Base-by-base conservation (phyloP, 148 eudicot species). In the Heliamphora exappendiculata region DNA sequence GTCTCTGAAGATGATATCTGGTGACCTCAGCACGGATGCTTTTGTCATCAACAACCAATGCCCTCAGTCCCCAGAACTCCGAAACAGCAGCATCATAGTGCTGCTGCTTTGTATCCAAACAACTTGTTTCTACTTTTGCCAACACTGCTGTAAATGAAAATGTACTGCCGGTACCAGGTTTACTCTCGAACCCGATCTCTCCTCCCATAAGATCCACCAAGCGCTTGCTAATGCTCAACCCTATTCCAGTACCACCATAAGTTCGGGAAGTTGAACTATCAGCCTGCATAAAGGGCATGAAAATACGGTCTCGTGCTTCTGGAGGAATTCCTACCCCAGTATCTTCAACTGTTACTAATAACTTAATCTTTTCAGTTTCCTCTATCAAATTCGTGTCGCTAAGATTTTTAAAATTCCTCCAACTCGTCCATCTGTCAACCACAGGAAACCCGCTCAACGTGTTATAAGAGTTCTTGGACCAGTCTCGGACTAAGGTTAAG, bases 241-340 rank as follows among this genome's bases (percentile, higher is more conserved):
- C 98, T 44, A 95, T 95, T 47, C 98, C 97, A 10, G 97, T 95
- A n/a, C 98, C 97, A 66, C 99, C 99, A 79, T 95, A 85, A n/a
- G 82, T 89, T 22, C 99, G 83, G 11, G 97, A 93, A 42, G 94
- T 95, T 44, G 98, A 93, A 80, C 94, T 89, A 79, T 89, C 99
- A n/a, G 91, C 99, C 81, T 95, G 99, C 99, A 95, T 91, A 76
- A 95, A 95, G 29, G 97, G 97, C 60, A 76, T 91, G 82, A 95
- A 95, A 65, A 95, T 90, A 44, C 89, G 88, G 45, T 14, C 67
- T 69, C 89, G 94, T 75, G 91, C 97, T 4, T 95, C 91, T 65
- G 4, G 74, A 51, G 89, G 96, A 39, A 95, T 91, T 41, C 99
- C 99, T 29, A 81, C 91, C 20, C 99, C 99, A 0, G 99, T 95